Evolutionary conservation across 106 monocot genomes (phyloP), one percentile per base, ranked within the genome.

Genomic region (Allium sativum): DNA sequence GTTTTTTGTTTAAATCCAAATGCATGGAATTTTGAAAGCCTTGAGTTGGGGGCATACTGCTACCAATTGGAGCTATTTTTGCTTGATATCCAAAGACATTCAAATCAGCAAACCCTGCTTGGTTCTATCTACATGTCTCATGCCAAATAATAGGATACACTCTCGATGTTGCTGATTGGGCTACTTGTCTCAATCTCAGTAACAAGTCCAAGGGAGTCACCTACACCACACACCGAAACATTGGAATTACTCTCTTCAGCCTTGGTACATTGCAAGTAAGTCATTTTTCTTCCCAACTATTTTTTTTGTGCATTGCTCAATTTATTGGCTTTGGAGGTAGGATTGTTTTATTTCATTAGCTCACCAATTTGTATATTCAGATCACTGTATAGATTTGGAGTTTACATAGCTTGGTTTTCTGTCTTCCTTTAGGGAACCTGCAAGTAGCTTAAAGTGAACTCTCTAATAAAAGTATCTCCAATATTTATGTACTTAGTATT

Each of bases 81-180:
- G 85, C 81, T n/a, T 71, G 85, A 21, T 86, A 86, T 45, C 72
- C 81, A 52, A 86, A 69, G 65, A 67, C 74, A 47, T 81, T 86
- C 70, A 62, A 67, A 19, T 77, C 78, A 10, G 75, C 81, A 16
- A 72, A 86, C 45, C 85, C 85, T 9, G 81, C 81, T 10, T 86
- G 85, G 85, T 86, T 86, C 59, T 86, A 86, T 53, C 68, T 86
- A 22, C 85, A 86, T 52, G 78, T 81, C 0, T 42, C 69, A 13
- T 86, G 81, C 75, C 85, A 86, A 53, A 4, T 75, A 3, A 60
- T 62, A 12, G 85, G 85, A 10, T 86, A 86, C 9, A 56, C 19
- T 1, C 21, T 81, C 1, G 85, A 81, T 10, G 81, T 81, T 10
- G 77, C 75, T 3, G 85, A 81, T 40, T 85, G 81, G 81, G 78